Percentiles rank a stretch among this genome's conserved stretches.
These are phyloP conservation scores for Cornus controversa DNA, from an alignment of 148 eudicot genomes.

Conservation along the genomic window DNA sequence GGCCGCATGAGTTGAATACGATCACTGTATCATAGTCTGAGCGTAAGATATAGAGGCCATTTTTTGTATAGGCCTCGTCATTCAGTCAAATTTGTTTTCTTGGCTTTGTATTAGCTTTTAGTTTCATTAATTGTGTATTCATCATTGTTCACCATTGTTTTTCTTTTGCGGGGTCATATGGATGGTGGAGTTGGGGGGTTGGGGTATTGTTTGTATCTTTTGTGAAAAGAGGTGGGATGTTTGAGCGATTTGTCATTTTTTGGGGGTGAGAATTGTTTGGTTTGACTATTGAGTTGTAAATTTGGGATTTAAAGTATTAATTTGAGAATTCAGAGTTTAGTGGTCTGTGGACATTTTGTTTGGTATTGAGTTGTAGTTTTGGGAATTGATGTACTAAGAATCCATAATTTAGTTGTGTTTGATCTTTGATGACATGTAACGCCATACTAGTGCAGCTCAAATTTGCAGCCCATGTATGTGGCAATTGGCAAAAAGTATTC, in stretches of 20 bases:
- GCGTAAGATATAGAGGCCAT: slow-evolving; percentile 13
- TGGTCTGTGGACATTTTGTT: too few species aligned
- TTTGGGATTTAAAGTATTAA: slow-evolving; percentile 11
- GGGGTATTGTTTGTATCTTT: slow-evolving; percentile 21
- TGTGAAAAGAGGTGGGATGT: slow-evolving; percentile 1
- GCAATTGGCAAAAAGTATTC: too few species aligned
- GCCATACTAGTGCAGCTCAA: too few species aligned
- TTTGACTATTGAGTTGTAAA: slow-evolving; percentile 22
- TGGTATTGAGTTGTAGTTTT: too few species aligned
- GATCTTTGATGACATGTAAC: too few species aligned
- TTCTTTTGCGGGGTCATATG: slow-evolving; percentile 5
- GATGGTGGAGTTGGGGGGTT: slow-evolving; percentile 26
- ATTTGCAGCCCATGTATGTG: too few species aligned
- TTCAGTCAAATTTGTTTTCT: slow-evolving; percentile 8
- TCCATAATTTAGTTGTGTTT: too few species aligned
- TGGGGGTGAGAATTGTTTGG: slow-evolving; percentile 3
- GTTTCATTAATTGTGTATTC: slow-evolving; percentile 12
- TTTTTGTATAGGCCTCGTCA: slow-evolving; percentile 24
- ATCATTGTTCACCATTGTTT: slow-evolving; percentile 23
- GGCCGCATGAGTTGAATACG: slow-evolving; percentile 73
- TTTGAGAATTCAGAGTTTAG: too few species aligned
- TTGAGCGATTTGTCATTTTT: neutral
- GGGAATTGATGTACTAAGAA: too few species aligned
- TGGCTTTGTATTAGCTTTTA: slow-evolving; percentile 2
- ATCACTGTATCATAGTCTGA: slow-evolving; percentile 30